Base-by-base conservation (phyloP, 208 protist genomes). In the Acanthamoeba sp. region DNA sequence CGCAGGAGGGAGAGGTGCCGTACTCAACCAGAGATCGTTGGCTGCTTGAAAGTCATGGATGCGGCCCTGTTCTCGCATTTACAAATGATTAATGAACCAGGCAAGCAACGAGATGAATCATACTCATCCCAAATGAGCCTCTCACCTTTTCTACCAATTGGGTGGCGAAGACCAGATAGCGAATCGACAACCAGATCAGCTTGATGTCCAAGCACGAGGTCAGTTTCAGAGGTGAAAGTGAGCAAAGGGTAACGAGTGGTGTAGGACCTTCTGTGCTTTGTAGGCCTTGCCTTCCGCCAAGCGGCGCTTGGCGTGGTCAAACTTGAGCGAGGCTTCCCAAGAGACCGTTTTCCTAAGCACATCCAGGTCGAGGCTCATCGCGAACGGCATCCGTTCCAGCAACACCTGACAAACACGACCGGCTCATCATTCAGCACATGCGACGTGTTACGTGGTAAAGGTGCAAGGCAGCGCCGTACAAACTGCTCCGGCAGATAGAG, bases 181-280 rank as follows among this genome's bases (percentile, higher is more conserved):
- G 88, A 14, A 93, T 34, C 7, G 88, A 76, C n/a, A 93, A 62
- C 88, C 88, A 93, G n/a, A 93, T 80, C 24, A 93, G 29, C 88
- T 93, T 6, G 18, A 36, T 9, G 38, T 64, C 20, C 6, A 16
- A 34, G 38, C 40, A 55, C 20, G 48, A 18, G 27, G n/a, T 50
- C 34, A 87, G 27, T 59, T 1, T 40, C 4, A 88, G 27, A 22
- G 24, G n/a, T 40, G n/a, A 82, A 24, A 0, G 18, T 18, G 40
- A 82, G 22, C 40, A 29, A 80, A 34, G 34, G 24, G 14, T 45
- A 38, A 38, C 36, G 12, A 38, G 38, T 40, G 36, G 32, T 9
- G 10, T 29, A 24, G 64, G 12, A 92, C 88, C 64, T 93, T 93
- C 36, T 93, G 24, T 14, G 64, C 57, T 34, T 93, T 93, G 66